Conservation (phyloP, 192 early-diverging fungal genomes). For the Chytriomyces confervae region DNA sequence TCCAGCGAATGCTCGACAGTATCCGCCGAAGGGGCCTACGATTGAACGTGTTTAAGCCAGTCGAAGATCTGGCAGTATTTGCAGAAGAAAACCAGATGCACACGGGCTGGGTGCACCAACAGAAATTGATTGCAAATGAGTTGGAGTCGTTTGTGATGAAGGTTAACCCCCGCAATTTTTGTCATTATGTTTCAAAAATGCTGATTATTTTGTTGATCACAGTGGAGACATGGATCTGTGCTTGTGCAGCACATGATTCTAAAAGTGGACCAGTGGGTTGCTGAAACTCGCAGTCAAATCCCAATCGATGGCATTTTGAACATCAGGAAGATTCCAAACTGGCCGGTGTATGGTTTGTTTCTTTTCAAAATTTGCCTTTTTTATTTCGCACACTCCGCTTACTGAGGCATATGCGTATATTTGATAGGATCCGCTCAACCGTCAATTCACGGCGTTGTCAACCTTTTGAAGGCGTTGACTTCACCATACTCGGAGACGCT, state of each 20-base stretch:
- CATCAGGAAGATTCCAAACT: conserved; percentile 49
- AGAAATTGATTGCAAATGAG: conserved; percentile 49
- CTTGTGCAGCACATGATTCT: conserved; percentile 63
- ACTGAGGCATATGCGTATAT: not conserved
- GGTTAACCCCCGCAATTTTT: conserved; percentile 41
- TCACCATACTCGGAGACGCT: conserved; percentile 17
- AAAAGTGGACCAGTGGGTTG: conserved; percentile 65
- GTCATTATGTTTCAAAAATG: not conserved
- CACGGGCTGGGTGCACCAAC: not conserved
- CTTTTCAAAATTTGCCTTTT: not conserved
- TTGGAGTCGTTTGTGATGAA: conserved; percentile 62
- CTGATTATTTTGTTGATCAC: not conserved
- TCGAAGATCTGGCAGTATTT: conserved; percentile 62
- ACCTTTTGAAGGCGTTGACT: conserved; percentile 45
- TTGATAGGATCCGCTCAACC: conserved; percentile 63
- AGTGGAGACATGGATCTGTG: conserved; percentile 61
- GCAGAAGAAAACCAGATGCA: conserved; percentile 22
- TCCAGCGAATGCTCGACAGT: conserved; percentile 60
- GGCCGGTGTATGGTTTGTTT: conserved; percentile 30
- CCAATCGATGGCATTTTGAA: conserved; percentile 61
- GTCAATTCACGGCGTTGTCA: conserved; percentile 61
- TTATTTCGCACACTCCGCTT: not conserved
- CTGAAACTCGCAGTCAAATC: conserved; percentile 24
- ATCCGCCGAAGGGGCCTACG: conserved; percentile 50
- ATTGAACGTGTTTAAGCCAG: conserved; percentile 60